Conservation (phyloP, 2,329 filamentous ascomycete genomes). For the Ceratocystis ficicola region DNA sequence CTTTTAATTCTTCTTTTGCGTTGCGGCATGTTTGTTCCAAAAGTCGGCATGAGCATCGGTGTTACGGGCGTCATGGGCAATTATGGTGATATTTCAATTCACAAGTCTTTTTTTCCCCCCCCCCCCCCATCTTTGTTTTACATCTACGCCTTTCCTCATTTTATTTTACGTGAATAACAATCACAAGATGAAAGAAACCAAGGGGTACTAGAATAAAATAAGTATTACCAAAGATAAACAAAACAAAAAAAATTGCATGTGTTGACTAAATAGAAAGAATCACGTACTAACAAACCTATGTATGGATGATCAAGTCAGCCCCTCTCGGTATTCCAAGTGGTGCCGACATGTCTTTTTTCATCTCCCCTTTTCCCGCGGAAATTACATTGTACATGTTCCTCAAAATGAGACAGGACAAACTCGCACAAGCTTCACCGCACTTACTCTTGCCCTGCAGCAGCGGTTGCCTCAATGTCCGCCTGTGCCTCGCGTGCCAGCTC, state of each 20-base stretch:
- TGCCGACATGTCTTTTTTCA: neutral
- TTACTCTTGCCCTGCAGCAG: slow-evolving; percentile 8
- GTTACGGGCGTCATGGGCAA: slow-evolving; percentile 9
- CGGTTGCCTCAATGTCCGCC: slow-evolving; percentile 21
- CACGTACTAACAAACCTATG: slow-evolving; percentile 11
- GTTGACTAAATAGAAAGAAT: neutral
- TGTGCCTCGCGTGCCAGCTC: slow-evolving; percentile 30
- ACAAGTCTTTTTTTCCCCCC: neutral
- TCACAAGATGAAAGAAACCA: neutral
- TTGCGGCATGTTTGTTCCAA: neutral
- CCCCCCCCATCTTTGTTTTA: neutral
- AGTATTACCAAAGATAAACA: neutral
- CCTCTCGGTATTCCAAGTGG: too few species aligned
- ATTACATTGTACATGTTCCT: neutral
- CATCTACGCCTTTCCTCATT: neutral
- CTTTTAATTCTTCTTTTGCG: neutral
- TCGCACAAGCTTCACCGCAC: neutral
- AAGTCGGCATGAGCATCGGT: slow-evolving; percentile 11
- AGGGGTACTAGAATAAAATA: neutral
- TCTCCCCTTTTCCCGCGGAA: neutral
- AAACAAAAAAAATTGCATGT: neutral
- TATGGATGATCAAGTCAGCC: neutral
- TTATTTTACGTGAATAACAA: neutral
- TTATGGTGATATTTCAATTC: neutral
- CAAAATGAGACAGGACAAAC: neutral